Conservation (phyloP, 75 land plant species). For the Cupressus sempervirens region DNA sequence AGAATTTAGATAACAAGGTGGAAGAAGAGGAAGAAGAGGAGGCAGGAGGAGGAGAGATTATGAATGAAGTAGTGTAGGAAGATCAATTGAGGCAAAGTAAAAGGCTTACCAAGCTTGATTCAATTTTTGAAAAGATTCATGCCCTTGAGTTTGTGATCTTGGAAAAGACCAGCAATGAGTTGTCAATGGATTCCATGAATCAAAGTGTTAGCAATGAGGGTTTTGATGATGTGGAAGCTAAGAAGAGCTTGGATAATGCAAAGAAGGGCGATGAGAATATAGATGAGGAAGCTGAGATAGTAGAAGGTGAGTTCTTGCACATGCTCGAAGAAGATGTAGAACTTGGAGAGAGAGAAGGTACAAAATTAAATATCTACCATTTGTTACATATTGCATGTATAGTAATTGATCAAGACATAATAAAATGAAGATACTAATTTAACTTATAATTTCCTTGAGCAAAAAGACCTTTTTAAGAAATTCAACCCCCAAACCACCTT, state of each 20-base stretch:
- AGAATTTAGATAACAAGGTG: slow-evolving; percentile 9
- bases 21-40: slow-evolving; percentile 15
- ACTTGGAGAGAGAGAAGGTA: slow-evolving; percentile 11
- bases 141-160: slow-evolving; percentile 54
- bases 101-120: slow-evolving; percentile 48
- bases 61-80: slow-evolving; percentile 47
- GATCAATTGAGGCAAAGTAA: slow-evolving; percentile 33
- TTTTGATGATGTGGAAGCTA: not conserved
- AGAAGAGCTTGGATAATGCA: not conserved
- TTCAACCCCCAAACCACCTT: no score
- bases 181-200: not conserved
- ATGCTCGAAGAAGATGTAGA: slow-evolving; percentile 44
- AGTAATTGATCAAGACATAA: no score
- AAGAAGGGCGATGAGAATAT: not conserved
- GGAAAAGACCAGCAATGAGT: slow-evolving; percentile 1
- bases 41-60: slow-evolving; percentile 32
- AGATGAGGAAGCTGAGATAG: slow-evolving; percentile 48
- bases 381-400: not conserved
- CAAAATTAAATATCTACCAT: not conserved
- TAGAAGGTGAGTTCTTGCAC: slow-evolving; percentile 83
- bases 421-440: no score
- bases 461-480: no score
- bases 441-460: no score
- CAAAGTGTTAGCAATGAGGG: not conserved
- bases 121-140: slow-evolving; percentile 53